These are phyloP conservation scores for Notholithocarpus densiflorus DNA, from an alignment of 306 rosid species.

Conservation along the genomic window DNA sequence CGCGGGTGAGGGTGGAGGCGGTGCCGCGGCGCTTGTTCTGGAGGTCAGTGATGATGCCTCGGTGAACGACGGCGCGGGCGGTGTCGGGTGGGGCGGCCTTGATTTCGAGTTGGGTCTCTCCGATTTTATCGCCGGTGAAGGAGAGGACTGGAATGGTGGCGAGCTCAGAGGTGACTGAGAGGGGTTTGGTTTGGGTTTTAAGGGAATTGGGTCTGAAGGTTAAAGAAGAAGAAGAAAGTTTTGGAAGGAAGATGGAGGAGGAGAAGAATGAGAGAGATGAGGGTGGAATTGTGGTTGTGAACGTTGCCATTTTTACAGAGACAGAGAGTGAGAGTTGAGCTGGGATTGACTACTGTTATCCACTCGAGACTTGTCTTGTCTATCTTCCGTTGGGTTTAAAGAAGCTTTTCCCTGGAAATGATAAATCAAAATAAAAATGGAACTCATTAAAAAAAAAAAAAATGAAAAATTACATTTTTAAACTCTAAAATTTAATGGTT, in stretches of 20 bases:
- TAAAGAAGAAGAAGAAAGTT: constrained; percentile 9
- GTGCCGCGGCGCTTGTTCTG: constrained; percentile 98
- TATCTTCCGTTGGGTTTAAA: neutral
- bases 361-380: neutral
- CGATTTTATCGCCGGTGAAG: constrained; percentile 68
- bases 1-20: constrained; percentile 88
- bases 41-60: constrained; percentile 76
- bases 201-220: constrained; percentile 18
- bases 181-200: constrained; percentile 20
- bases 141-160: constrained; percentile 85
- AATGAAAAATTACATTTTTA: no score
- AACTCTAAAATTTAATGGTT: no score
- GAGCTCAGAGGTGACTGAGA: constrained; percentile 47
- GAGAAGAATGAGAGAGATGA: constrained; percentile 51
- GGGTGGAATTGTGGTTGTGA: constrained; percentile 9
- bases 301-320: constrained; percentile 37
- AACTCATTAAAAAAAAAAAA: no score
- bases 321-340: neutral
- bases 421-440: no score
- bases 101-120: constrained; percentile 71
- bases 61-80: constrained; percentile 93
- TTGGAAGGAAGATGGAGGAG: constrained; percentile 47
- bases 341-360: neutral
- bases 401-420: neutral
- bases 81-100: constrained; percentile 71